phyloP scores from a whole-genome alignment of 495 filamentous ascomycete genomes.

The Penicillium soppii region DNA sequence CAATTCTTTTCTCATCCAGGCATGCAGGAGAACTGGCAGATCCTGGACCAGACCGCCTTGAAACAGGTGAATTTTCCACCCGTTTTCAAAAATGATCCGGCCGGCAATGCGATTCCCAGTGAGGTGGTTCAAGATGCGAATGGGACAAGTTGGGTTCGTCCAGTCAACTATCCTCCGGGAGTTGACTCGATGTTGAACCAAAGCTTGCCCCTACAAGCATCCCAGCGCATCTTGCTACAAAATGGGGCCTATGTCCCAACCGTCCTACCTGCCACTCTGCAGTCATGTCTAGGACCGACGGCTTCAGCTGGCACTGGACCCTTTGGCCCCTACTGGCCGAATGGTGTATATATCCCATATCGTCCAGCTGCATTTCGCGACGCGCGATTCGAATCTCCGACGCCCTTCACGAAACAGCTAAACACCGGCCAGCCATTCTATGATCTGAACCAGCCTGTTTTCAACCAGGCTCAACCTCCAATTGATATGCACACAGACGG shows the following conservation, averaged over 20 bases:
- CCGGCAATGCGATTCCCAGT: slow-evolving; percentile 23
- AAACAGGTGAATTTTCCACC: slow-evolving; percentile 44
- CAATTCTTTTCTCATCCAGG: slow-evolving; percentile 33
- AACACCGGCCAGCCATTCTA: slow-evolving; percentile 22
- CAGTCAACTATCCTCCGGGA: slow-evolving; percentile 41
- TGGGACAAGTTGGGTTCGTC: slow-evolving; percentile 45
- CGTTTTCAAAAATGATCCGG: slow-evolving; percentile 38
- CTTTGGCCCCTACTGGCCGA: slow-evolving; percentile 76
- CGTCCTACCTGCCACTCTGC: slow-evolving; percentile 68
- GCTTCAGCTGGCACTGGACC: slow-evolving; percentile 70
- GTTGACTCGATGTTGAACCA: slow-evolving; percentile 54
- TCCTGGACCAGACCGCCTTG: slow-evolving; percentile 26
- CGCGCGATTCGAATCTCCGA: slow-evolving; percentile 44
- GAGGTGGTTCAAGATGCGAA: slow-evolving; percentile 37
- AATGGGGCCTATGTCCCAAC: slow-evolving; percentile 60
- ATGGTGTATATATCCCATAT: slow-evolving; percentile 76
- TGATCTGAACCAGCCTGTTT: slow-evolving; percentile 29
- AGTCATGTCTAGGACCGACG: slow-evolving; percentile 68
- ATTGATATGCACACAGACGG: slow-evolving; percentile 24
- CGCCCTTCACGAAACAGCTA: slow-evolving; percentile 18
- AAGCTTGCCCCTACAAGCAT: slow-evolving; percentile 39
- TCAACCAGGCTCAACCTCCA: slow-evolving; percentile 27
- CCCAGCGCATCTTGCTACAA: slow-evolving; percentile 40
- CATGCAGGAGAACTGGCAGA: slow-evolving; percentile 34
- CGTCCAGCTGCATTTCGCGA: slow-evolving; percentile 64